A percentile compares a stretch with the other conserved stretches of the same genome.
phyloP scores from a whole-genome alignment of 1,139 yeast genomes.

The Yamadazyma blattariae region DNA sequence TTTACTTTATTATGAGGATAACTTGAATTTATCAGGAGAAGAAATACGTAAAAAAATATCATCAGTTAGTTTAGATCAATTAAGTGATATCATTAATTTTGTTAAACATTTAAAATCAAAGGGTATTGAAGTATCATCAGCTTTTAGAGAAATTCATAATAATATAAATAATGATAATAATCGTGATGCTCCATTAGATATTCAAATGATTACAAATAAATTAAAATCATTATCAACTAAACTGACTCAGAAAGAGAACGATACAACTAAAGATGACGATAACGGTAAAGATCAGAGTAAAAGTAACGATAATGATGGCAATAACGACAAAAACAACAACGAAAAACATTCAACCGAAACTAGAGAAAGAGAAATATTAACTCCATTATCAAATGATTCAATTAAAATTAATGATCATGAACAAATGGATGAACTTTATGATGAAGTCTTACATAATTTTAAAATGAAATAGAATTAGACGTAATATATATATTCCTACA shows the following conservation, averaged over 20 bases:
- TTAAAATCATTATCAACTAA: slow-evolving; percentile 8
- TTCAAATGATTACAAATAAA: slow-evolving; percentile 14
- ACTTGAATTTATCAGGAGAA: slow-evolving; percentile 44
- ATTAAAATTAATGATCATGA: background rate
- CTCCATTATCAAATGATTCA: slow-evolving; percentile 8
- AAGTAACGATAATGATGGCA: background rate
- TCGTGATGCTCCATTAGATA: slow-evolving; percentile 9
- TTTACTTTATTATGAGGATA: slow-evolving; percentile 19
- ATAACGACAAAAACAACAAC: background rate
- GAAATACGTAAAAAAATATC: slow-evolving; percentile 49
- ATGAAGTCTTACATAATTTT: slow-evolving; percentile 16
- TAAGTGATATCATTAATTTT: slow-evolving; percentile 49
- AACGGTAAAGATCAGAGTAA: slow-evolving; percentile 1
- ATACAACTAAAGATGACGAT: background rate
- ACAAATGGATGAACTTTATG: slow-evolving; percentile 15
- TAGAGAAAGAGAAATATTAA: background rate
- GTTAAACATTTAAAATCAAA: slow-evolving; percentile 47
- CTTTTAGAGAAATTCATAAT: slow-evolving; percentile 32
- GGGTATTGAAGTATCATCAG: slow-evolving; percentile 51
- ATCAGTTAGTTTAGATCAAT: slow-evolving; percentile 46
- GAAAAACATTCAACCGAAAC: too few species aligned
- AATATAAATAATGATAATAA: background rate
- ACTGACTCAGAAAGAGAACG: background rate
- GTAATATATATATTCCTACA: too few species aligned
- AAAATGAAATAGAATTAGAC: slow-evolving; percentile 13